phyloP scores from a whole-genome alignment of 352 stramenopile species.

The Phytophthora ohioensis region DNA sequence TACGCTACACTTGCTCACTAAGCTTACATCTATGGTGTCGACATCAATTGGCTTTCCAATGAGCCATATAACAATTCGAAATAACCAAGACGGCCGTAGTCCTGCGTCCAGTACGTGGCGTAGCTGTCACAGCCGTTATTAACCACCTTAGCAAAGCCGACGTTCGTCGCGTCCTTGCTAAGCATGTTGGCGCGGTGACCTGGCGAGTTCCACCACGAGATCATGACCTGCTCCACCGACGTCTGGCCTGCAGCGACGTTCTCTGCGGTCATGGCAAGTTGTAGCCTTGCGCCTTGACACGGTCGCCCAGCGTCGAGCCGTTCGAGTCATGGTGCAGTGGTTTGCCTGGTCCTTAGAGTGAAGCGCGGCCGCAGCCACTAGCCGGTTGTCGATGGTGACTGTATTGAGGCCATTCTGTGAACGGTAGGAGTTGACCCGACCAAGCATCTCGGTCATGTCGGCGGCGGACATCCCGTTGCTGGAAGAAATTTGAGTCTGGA shows the following conservation, averaged over 20 bases:
- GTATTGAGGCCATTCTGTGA: conserved; percentile 41
- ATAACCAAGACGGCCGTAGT: conserved; percentile 36
- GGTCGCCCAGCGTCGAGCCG: conserved; percentile 42
- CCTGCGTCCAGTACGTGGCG: conserved; percentile 48
- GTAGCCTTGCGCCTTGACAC: conserved; percentile 45
- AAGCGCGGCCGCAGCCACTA: conserved; percentile 42
- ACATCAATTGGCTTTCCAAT: conserved; percentile 12
- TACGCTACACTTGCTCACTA: conserved; percentile 1
- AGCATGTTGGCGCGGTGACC: conserved; percentile 63
- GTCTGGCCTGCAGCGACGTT: conserved; percentile 64
- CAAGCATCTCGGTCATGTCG: conserved; percentile 55
- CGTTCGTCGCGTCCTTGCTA: conserved; percentile 31
- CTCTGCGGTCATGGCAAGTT: conserved; percentile 43
- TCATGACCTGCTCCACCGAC: conserved; percentile 53
- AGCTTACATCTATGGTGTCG: conserved; percentile 2
- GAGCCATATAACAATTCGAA: neutral
- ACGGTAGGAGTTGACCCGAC: conserved; percentile 58
- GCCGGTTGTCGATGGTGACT: conserved; percentile 54
- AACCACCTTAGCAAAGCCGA: conserved; percentile 43
- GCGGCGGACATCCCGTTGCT: conserved; percentile 42
- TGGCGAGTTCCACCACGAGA: conserved; percentile 57
- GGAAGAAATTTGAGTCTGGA: conserved; percentile 12
- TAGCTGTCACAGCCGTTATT: conserved; percentile 41
- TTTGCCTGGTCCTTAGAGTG: conserved; percentile 59
- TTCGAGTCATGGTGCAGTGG: conserved; percentile 53